phyloP scores from a whole-genome alignment of 2,329 filamentous ascomycete species.

The Rhinocladiella similis region DNA sequence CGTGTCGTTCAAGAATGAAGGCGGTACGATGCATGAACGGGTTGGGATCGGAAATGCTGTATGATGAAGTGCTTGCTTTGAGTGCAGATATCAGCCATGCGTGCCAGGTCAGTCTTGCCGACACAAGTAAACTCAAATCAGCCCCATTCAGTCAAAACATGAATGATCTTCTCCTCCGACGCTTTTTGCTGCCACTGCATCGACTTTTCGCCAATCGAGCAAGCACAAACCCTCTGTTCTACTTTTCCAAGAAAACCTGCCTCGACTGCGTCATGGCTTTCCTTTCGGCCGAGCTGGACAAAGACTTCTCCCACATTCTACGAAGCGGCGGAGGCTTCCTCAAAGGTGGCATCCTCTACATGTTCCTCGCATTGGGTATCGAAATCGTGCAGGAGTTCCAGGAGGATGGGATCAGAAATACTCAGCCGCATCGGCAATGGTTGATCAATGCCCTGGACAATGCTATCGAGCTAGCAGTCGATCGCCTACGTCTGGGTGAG shows the following conservation, averaged over 20 bases:
- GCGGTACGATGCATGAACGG: neutral
- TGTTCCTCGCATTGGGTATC: conserved; percentile 45
- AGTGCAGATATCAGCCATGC: neutral
- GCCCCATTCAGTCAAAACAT: conserved; percentile 50
- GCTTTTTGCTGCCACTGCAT: conserved; percentile 59
- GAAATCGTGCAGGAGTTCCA: conserved; percentile 50
- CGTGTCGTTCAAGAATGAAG: neutral
- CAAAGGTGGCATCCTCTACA: conserved; percentile 37
- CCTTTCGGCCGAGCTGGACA: conserved; percentile 33
- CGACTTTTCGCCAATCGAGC: conserved; percentile 39
- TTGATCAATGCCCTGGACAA: conserved; percentile 27
- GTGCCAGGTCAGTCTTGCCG: neutral
- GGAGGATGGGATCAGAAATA: conserved; percentile 19
- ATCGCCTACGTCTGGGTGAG: conserved; percentile 34
- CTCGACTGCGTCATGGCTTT: conserved; percentile 39
- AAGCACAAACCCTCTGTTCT: conserved; percentile 35
- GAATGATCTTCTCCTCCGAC: conserved; percentile 53
- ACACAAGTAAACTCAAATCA: neutral
- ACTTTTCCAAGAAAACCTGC: conserved; percentile 40
- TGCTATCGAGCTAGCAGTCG: conserved; percentile 28
- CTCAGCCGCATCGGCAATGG: conserved; percentile 12
- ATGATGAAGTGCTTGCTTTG: neutral
- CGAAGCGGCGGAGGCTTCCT: conserved; percentile 38
- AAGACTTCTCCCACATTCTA: conserved; percentile 32
- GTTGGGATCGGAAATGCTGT: neutral